Evolutionary conservation across 352 stramenopile species (phyloP), one percentile per base, ranked within the genome.

Genomic region (Phytophthora cryptogea): DNA sequence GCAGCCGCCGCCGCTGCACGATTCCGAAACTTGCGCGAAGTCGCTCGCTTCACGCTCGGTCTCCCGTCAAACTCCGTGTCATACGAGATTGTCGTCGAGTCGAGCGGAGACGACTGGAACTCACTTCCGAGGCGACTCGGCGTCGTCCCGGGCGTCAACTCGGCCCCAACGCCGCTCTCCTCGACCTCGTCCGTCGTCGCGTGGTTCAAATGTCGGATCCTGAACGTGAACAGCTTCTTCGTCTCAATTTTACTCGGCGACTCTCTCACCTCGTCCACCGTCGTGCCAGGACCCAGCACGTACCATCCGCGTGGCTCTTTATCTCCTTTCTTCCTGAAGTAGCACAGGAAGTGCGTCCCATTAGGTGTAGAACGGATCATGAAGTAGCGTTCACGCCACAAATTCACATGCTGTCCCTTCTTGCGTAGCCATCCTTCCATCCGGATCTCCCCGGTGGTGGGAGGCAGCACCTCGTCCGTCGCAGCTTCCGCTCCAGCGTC

Each of bases 361-460:
- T 90, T 86, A 2, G 80, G 65, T 7, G 82, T 90, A 32, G 84
- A 88, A n/a, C 83, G 82, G 66, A 95, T 92, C 80, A 93, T 93
- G 46, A 93, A 95, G 61, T 95, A 95, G 7, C 86, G 75, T 27
- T 95, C 86, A 16, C 86, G 69, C 86, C 86, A 95, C 36, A 95
- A 65, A 44, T 91, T 95, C 4, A 95, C 86, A 47, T 95, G 86
- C 51, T 93, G 82, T 0, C 86, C 86, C 63, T 93, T 93, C 68
- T 95, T 95, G 43, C 84, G 78, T 23, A 95, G 73, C 78, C 80
- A 95, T 23, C 86, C 86, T 69, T 93, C 84, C 80, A 95, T 93
- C 32, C 83, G 70, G 54, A 95, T 95, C 70, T 93, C 83, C 0
- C 81, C 82, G 0, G 69, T 42, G 8, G 73, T 70, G 14, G 66